Evolutionary conservation across 192 early-diverging fungal genomes (phyloP).

Genomic region (Entomortierella chlamydospora): DNA sequence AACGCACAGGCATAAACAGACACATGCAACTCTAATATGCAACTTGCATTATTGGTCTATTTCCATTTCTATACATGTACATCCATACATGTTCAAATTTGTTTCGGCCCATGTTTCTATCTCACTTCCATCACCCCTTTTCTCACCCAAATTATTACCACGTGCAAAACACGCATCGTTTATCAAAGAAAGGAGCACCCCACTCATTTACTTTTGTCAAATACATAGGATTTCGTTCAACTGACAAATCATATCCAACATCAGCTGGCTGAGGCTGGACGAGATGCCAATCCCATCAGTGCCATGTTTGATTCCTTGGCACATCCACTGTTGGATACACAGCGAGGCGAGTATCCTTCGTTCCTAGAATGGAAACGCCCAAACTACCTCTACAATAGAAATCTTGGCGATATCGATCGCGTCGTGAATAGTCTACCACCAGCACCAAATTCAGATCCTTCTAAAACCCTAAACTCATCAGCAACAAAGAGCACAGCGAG

Average conservation of each 20-base stretch:
- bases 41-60: too few relatives aligned
- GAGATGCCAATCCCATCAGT: conserved; percentile 52
- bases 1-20: too few relatives aligned
- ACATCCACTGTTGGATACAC: conserved; percentile 43
- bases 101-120: too few relatives aligned
- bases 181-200: too few relatives aligned
- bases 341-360: conserved; percentile 48
- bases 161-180: too few relatives aligned
- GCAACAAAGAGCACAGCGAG: conserved; percentile 8
- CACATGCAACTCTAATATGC: too few relatives aligned
- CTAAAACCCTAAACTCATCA: not conserved
- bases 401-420: not conserved
- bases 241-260: conserved; percentile 52
- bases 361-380: conserved; percentile 38
- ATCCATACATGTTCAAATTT: too few relatives aligned
- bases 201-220: too few relatives aligned
- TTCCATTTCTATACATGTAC: too few relatives aligned
- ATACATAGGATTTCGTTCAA: conserved; percentile 34
- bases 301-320: conserved; percentile 52
- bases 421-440: not conserved
- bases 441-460: not conserved
- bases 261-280: conserved; percentile 46
- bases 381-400: not conserved
- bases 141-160: too few relatives aligned
- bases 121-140: too few relatives aligned